A percentile compares a stretch with the other conserved stretches of the same genome.
phyloP scores from a whole-genome alignment of 805 yeast species.

The Candida coquimbonensis region DNA sequence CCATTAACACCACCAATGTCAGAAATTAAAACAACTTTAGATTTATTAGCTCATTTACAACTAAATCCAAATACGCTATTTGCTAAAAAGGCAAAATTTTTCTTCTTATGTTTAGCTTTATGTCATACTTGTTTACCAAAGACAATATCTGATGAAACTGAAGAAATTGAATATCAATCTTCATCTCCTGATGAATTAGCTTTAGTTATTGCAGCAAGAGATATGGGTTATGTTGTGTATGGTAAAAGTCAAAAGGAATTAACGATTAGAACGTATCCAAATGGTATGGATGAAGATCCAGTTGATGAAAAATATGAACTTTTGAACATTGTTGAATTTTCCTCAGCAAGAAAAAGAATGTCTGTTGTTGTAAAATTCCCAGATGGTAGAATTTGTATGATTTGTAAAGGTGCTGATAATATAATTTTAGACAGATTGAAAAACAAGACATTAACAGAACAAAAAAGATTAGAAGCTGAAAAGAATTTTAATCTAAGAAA shows the following conservation, averaged over 20 bases:
- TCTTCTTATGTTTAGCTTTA: slow-evolving; percentile 72
- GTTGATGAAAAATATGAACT: slow-evolving; percentile 64
- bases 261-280: slow-evolving; percentile 71
- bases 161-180: slow-evolving; percentile 73
- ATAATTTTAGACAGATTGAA: slow-evolving; percentile 70
- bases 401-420: slow-evolving; percentile 96
- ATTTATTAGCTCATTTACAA: slow-evolving; percentile 65
- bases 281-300: slow-evolving; percentile 66
- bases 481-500: slow-evolving; percentile 55
- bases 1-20: neutral
- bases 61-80: slow-evolving; percentile 61
- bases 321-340: slow-evolving; percentile 76
- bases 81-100: slow-evolving; percentile 69
- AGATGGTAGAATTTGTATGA: slow-evolving; percentile 60
- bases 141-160: slow-evolving; percentile 29
- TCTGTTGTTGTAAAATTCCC: slow-evolving; percentile 78
- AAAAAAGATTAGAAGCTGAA: slow-evolving; percentile 60
- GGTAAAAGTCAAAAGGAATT: slow-evolving; percentile 57
- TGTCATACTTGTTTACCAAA: slow-evolving; percentile 90
- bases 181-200: slow-evolving; percentile 97
- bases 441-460: slow-evolving; percentile 48
- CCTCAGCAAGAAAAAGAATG: slow-evolving; percentile 90
- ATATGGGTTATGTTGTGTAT: slow-evolving; percentile 81
- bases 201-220: slow-evolving; percentile 88
- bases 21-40: slow-evolving; percentile 47